Evolutionary conservation across 2,329 filamentous ascomycete genomes (phyloP).

Genomic region (Fusarium brachygibbosum): DNA sequence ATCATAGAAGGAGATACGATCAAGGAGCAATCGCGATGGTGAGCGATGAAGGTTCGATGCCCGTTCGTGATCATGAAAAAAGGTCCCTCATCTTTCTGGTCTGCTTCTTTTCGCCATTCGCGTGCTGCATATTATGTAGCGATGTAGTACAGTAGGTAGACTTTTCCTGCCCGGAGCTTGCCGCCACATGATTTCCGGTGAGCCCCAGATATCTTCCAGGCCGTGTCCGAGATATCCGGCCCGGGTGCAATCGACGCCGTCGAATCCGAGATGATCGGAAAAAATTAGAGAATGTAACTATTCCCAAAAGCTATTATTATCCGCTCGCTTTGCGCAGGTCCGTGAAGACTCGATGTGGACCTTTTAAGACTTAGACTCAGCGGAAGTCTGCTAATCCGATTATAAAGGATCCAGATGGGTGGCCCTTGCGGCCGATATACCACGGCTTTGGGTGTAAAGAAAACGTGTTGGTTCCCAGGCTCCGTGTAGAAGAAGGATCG

Average conservation of each 20-base stretch:
- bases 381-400: constrained; percentile 21
- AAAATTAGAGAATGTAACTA: constrained; percentile 8
- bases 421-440: constrained; percentile 24
- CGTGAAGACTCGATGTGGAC: constrained; percentile 6
- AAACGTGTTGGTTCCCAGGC: constrained; percentile 13
- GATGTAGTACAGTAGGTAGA: not conserved
- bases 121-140: not conserved
- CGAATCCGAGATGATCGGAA: constrained; percentile 4
- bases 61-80: not conserved
- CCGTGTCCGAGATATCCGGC: constrained; percentile 11
- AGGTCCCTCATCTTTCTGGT: not conserved
- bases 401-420: constrained; percentile 7
- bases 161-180: not conserved
- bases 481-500: not conserved
- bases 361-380: constrained; percentile 12
- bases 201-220: constrained; percentile 16
- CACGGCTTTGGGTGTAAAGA: constrained; percentile 21
- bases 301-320: constrained; percentile 8
- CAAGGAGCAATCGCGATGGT: constrained; percentile 20
- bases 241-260: constrained; percentile 26
- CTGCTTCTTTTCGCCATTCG: not conserved
- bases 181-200: constrained; percentile 16
- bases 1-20: constrained; percentile 11
- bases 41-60: constrained; percentile 14
- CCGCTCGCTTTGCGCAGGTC: constrained; percentile 1